Base-by-base conservation (phyloP, 2,329 filamentous ascomycete species). In the Colletotrichum caudatum region DNA sequence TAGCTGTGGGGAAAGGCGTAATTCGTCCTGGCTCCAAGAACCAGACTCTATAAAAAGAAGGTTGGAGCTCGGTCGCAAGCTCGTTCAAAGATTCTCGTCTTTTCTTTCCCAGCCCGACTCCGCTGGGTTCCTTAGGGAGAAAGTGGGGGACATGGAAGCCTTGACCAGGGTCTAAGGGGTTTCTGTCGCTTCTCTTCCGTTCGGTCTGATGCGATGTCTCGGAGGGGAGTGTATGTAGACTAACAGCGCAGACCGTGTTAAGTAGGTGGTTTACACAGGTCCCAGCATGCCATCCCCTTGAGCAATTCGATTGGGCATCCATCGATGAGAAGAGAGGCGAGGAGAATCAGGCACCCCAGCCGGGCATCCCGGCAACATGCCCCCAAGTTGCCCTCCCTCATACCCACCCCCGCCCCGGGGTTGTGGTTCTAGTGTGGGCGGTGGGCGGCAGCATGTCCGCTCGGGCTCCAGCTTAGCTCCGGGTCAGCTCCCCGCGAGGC, bases 401-500 rank as follows among this genome's bases (percentile, higher is more conserved):
- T 48, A 46, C 29, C 64, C 68, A 68, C 57, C 68, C 68, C 64
- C 68, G 68, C 68, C 64, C 48, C 68, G 50, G 57, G 58, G 64
- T 60, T 46, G 64, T 41, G 51, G 48, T 62, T 46, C 41, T 65
- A 53, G 51, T 20, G 26, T 51, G 26, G 46, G 46, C 46, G 33
- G 50, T 64, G 61, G 62, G 37, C 58, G 35, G 64, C 37, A 67
- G 68, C 33, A 53, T 20, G 57, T 56, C 64, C 53, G 69, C 50
- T 64, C 48, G 46, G 26, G 64, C 66, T 69, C 65, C 39, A 69
- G 39, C 53, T 54, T 54, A 71, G 59, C 39, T 59, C 64, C 54
- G 69, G 65, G 59, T 39, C 37, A 69, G 53, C 59, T 71, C 64
- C 69, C 65, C 65, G 65, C 59, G 69, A 71, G 65, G 69, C 64